phyloP scores from a whole-genome alignment of 768 basidiomycete species.

The Agrocybe pediades region DNA sequence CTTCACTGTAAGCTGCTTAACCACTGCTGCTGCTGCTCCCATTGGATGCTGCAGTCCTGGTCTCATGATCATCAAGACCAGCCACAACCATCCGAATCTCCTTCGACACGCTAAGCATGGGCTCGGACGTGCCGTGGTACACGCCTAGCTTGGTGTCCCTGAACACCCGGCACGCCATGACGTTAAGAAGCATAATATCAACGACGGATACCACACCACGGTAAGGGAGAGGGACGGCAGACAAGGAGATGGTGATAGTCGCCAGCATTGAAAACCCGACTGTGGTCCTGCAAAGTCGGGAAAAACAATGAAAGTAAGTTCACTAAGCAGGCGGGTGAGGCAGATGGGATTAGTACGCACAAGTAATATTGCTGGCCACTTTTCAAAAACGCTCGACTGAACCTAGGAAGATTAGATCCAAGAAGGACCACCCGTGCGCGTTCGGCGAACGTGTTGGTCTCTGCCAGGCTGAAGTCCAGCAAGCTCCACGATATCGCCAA shows the following conservation, averaged over 20 bases:
- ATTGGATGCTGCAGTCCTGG: too few relatives aligned
- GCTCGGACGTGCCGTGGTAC: too few relatives aligned
- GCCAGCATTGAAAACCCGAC: slow-evolving; percentile 3
- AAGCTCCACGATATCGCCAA: slow-evolving; percentile 30
- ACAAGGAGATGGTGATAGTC: neutral
- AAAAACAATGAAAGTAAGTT: neutral
- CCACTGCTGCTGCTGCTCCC: too few relatives aligned
- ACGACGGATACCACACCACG: neutral
- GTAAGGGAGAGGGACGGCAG: neutral
- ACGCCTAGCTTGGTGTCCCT: neutral
- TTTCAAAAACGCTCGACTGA: slow-evolving; percentile 23
- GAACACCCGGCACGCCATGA: slow-evolving; percentile 1
- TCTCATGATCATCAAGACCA: too few relatives aligned
- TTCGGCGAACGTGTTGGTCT: neutral
- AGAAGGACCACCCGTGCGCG: slow-evolving; percentile 10
- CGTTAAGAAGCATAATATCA: neutral
- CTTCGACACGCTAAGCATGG: too few relatives aligned
- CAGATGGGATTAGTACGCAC: slow-evolving; percentile 18
- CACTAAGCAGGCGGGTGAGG: neutral
- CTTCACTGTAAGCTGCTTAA: too few relatives aligned
- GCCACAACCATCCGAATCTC: too few relatives aligned
- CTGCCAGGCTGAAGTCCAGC: slow-evolving; percentile 1
- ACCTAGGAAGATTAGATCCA: slow-evolving; percentile 22
- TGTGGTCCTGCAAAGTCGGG: slow-evolving; percentile 19
- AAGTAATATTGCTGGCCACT: slow-evolving; percentile 35